Evolutionary conservation across 2,329 filamentous ascomycete species (phyloP).

Genomic region (Curvularia sp.): DNA sequence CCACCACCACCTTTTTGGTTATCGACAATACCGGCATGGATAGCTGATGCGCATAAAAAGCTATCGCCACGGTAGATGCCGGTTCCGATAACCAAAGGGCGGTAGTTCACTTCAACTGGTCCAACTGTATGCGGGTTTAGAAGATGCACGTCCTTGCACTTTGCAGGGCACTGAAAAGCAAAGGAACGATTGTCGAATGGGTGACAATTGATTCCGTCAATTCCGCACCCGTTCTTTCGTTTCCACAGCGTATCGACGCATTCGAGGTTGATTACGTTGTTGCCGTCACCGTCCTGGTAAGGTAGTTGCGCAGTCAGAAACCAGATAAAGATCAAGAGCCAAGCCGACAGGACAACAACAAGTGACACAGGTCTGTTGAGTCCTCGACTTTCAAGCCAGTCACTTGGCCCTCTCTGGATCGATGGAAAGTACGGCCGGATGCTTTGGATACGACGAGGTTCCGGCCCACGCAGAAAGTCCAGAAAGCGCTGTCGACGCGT

Average conservation of each 20-base stretch:
- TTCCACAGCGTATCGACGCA: slow-evolving; percentile 76
- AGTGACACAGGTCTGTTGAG: slow-evolving; percentile 62
- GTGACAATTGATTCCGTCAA: slow-evolving; percentile 76
- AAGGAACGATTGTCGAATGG: slow-evolving; percentile 75
- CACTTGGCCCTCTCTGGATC: slow-evolving; percentile 70
- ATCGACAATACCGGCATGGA: slow-evolving; percentile 79
- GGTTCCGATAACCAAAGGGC: slow-evolving; percentile 62
- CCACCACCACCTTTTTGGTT: slow-evolving; percentile 79
- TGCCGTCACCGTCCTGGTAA: slow-evolving; percentile 66
- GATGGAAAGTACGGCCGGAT: slow-evolving; percentile 65
- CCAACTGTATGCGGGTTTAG: slow-evolving; percentile 78
- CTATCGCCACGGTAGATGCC: slow-evolving; percentile 87
- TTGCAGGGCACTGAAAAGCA: slow-evolving; percentile 76
- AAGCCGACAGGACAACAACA: slow-evolving; percentile 65
- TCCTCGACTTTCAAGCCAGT: slow-evolving; percentile 59
- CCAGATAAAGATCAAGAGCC: slow-evolving; percentile 71
- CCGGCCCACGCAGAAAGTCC: slow-evolving; percentile 54
- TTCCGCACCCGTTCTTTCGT: slow-evolving; percentile 72
- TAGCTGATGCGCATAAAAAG: slow-evolving; percentile 84
- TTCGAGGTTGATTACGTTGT: slow-evolving; percentile 69
- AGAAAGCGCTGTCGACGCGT: slow-evolving; percentile 15
- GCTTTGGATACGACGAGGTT: slow-evolving; percentile 52
- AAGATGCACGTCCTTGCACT: slow-evolving; percentile 69
- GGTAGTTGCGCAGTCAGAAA: slow-evolving; percentile 68
- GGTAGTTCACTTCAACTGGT: slow-evolving; percentile 66